Conservation (phyloP, 768 basidiomycete genomes). For the Calocybe indica region DNA sequence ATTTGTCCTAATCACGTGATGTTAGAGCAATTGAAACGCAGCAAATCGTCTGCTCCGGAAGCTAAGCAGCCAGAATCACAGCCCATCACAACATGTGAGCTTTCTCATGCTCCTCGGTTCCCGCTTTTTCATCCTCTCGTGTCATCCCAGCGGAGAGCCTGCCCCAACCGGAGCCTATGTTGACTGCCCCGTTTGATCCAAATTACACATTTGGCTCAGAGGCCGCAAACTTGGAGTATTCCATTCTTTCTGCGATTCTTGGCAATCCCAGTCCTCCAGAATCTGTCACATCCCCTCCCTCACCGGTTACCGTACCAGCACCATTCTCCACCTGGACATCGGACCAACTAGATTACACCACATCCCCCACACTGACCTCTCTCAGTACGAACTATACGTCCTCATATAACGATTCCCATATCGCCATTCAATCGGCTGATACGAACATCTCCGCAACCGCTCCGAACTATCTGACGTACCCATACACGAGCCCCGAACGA, state of each 20-base stretch:
- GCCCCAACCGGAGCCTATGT: slow-evolving; percentile 52
- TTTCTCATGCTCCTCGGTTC: neutral
- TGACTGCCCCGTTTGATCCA: slow-evolving; percentile 56
- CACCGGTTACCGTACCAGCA: slow-evolving; percentile 17
- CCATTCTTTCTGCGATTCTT: slow-evolving; percentile 87
- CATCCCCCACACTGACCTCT: slow-evolving; percentile 26
- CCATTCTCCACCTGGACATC: slow-evolving; percentile 31
- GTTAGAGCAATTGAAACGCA: slow-evolving; percentile 44
- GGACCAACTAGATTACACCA: slow-evolving; percentile 31
- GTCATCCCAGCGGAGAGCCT: slow-evolving; percentile 40
- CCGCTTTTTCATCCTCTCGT: slow-evolving; percentile 8
- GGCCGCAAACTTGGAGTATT: slow-evolving; percentile 92
- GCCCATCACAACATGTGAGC: slow-evolving; percentile 29
- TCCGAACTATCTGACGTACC: slow-evolving; percentile 40
- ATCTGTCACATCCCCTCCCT: slow-evolving; percentile 35
- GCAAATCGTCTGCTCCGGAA: slow-evolving; percentile 34
- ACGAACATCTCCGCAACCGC: slow-evolving; percentile 26
- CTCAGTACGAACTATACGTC: slow-evolving; percentile 20
- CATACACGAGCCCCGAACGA: slow-evolving; percentile 18
- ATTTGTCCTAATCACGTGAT: slow-evolving; percentile 28
- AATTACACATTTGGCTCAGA: slow-evolving; percentile 75
- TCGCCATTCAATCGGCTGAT: slow-evolving; percentile 30
- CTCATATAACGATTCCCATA: slow-evolving; percentile 28
- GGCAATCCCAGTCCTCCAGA: slow-evolving; percentile 65
- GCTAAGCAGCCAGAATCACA: slow-evolving; percentile 19